phyloP scores from a whole-genome alignment of 306 rosid species.

The Cicer judaicum region DNA sequence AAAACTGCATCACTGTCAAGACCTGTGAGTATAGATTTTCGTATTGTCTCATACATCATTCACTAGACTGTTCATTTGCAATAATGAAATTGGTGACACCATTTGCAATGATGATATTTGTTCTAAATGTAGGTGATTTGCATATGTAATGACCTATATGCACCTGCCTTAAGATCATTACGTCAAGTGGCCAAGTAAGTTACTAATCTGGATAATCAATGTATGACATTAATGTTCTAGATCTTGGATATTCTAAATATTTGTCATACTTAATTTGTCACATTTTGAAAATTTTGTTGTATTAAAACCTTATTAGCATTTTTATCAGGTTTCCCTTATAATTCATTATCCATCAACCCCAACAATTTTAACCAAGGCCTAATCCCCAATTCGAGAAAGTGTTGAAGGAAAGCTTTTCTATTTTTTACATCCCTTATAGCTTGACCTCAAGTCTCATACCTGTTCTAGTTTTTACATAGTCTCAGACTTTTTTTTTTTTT shows the following conservation, averaged over 20 bases:
- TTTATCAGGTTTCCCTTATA: neutral
- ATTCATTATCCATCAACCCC: slow-evolving; percentile 4
- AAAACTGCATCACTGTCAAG: slow-evolving; percentile 68
- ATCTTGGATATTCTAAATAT: neutral
- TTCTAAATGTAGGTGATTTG: slow-evolving; percentile 76
- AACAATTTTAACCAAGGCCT: slow-evolving; percentile 2
- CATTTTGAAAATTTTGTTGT: neutral
- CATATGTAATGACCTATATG: slow-evolving; percentile 94
- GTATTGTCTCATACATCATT: slow-evolving; percentile 39
- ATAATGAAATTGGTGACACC: slow-evolving; percentile 30
- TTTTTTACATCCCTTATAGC: slow-evolving; percentile 4
- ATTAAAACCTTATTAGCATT: slow-evolving; percentile 12
- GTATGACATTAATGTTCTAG: slow-evolving; percentile 27
- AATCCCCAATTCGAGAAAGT: neutral
- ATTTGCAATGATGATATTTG: slow-evolving; percentile 40
- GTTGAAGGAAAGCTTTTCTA: neutral
- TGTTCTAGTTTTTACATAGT: neutral
- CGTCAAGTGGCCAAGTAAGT: slow-evolving; percentile 94
- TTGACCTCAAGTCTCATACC: neutral
- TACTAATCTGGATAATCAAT: slow-evolving; percentile 40
- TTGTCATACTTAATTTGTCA: slow-evolving; percentile 5
- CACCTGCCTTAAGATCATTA: slow-evolving; percentile 90
- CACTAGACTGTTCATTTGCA: slow-evolving; percentile 31
- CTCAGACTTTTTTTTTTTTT: neutral
- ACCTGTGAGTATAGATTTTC: slow-evolving; percentile 78